Conservation (phyloP, 148 eudicot species). For the Vaccinium corymbosum region DNA sequence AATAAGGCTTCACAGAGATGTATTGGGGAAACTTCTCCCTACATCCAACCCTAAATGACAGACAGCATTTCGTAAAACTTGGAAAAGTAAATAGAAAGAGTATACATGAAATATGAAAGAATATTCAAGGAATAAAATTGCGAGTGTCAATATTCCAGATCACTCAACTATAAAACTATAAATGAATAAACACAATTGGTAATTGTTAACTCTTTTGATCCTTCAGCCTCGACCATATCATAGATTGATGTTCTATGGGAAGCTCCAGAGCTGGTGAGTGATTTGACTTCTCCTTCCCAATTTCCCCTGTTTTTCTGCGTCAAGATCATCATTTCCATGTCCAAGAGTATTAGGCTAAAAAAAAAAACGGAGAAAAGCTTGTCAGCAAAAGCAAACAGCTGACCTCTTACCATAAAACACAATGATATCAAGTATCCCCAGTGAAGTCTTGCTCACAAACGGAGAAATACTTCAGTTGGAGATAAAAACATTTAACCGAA, state of each 20-base stretch:
- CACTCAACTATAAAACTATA: neutral
- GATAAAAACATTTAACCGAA: neutral
- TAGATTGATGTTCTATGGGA: slow-evolving; percentile 84
- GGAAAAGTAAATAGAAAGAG: neutral
- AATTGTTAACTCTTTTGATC: slow-evolving; percentile 70
- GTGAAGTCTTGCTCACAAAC: neutral
- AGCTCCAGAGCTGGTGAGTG: slow-evolving; percentile 87
- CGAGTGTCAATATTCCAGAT: neutral
- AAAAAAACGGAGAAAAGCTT: slow-evolving; percentile 61
- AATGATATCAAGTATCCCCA: slow-evolving; percentile 13
- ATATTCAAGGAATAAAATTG: neutral
- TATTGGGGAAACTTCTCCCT: slow-evolving; percentile 1
- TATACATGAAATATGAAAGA: neutral
- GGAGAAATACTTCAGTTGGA: neutral
- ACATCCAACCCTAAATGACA: neutral
- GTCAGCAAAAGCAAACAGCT: slow-evolving; percentile 74
- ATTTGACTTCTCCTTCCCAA: slow-evolving; percentile 53
- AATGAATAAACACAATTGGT: slow-evolving; percentile 41
- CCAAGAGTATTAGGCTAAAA: slow-evolving; percentile 60
- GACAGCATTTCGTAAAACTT: neutral
- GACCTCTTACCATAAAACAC: slow-evolving; percentile 49
- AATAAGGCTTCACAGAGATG: slow-evolving; percentile 3
- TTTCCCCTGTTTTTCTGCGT: slow-evolving; percentile 38
- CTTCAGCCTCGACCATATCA: slow-evolving; percentile 85
- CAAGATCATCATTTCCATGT: slow-evolving; percentile 42